phyloP scores from a whole-genome alignment of 75 land plant genomes.

The Cryptomeria japonica region DNA sequence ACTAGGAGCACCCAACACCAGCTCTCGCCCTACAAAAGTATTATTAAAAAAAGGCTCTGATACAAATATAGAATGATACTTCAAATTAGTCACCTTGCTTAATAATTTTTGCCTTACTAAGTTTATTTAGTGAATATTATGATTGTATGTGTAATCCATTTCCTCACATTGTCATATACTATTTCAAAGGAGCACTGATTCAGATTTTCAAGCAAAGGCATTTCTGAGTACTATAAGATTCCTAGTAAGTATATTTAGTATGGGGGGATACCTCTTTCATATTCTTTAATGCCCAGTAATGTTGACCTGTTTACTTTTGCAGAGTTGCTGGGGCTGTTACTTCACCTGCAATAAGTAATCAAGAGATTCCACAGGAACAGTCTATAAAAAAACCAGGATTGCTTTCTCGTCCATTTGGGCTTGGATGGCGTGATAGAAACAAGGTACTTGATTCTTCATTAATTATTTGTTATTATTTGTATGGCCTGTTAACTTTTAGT shows the following conservation, averaged over 20 bases:
- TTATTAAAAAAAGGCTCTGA: too few species aligned
- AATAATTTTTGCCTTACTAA: not conserved
- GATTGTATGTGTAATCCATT: not conserved
- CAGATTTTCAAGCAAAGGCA: not conserved
- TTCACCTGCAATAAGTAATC: slow-evolving; percentile 12
- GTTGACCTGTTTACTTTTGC: slow-evolving; percentile 5
- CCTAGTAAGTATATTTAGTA: not conserved
- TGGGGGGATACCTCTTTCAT: not conserved
- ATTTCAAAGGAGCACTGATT: not conserved
- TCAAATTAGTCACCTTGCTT: not conserved
- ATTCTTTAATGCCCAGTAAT: not conserved
- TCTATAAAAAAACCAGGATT: slow-evolving; percentile 57
- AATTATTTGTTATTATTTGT: not conserved
- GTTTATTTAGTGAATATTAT: not conserved
- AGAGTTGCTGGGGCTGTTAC: slow-evolving; percentile 8
- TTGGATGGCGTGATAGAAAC: slow-evolving; percentile 71
- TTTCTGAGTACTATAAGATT: not conserved
- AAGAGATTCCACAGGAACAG: slow-evolving; percentile 35
- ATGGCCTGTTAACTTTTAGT: not conserved
- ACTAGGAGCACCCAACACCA: too few species aligned
- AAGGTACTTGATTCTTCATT: slow-evolving; percentile 41
- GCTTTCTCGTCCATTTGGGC: slow-evolving; percentile 67
- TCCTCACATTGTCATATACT: not conserved
- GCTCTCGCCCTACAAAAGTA: too few species aligned
- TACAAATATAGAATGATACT: not conserved